Conservation (phyloP, 2,329 filamentous ascomycete genomes). For the Chaetoscypha palmicola region DNA sequence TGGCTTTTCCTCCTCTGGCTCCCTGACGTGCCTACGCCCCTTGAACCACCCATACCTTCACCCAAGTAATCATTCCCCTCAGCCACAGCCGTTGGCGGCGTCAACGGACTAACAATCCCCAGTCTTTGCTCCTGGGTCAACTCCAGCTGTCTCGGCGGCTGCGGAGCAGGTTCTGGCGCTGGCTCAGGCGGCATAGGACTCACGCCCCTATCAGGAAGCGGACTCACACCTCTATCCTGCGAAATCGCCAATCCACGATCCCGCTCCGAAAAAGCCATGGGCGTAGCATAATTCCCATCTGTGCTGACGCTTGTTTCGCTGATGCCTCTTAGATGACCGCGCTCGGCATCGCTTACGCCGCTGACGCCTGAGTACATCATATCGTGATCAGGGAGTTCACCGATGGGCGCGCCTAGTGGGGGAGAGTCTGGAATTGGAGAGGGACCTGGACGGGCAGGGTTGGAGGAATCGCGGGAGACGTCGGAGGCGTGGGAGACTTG, state of each 20-base stretch:
- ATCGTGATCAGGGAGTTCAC: constrained; percentile 2
- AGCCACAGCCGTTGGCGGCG: constrained; percentile 11
- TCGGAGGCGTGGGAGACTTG: constrained; percentile 16
- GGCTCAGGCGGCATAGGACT: neutral
- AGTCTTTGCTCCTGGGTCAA: neutral
- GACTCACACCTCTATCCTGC: neutral
- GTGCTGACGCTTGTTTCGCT: constrained; percentile 23
- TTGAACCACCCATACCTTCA: neutral
- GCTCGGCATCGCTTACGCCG: constrained; percentile 16
- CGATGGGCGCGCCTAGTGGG: constrained; percentile 3
- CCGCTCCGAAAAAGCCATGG: neutral
- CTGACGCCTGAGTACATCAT: constrained; percentile 14
- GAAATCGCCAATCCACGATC: neutral
- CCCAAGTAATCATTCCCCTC: constrained; percentile 19
- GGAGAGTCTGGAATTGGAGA: constrained; percentile 17
- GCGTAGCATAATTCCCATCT: constrained; percentile 14
- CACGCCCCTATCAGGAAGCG: neutral
- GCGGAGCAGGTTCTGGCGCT: neutral
- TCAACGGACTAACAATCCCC: constrained; percentile 18
- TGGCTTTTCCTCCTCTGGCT: constrained; percentile 21
- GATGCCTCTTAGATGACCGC: constrained; percentile 23
- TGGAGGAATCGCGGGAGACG: constrained; percentile 9
- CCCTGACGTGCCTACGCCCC: neutral
- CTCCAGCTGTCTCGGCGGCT: neutral
- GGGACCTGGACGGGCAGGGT: constrained; percentile 7